Base-by-base conservation (phyloP, 1,284 basidiomycete species). In the Coniophora puteana region DNA sequence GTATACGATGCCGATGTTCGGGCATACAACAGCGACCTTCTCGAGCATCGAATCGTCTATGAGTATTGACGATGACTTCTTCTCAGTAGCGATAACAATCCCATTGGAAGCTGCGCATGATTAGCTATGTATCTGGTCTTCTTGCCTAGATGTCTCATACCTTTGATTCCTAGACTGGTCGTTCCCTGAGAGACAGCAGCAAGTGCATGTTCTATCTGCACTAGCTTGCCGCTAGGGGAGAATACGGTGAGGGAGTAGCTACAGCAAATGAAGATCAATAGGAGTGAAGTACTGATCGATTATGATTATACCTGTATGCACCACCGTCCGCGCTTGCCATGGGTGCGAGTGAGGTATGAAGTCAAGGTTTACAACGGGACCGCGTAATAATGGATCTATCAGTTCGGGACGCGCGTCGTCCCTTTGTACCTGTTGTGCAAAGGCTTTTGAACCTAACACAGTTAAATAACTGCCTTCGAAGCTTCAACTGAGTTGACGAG, bases 201-300 rank as follows among this genome's bases (percentile, higher is more conserved):
- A 46, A 99, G 76, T 29, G 96, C 96, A 71, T 99, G 96, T 71
- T 99, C 96, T 62, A 99, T 99, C 74, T 99, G 96, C 42, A 96
- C 93, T 43, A 98, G 81, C 76, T 96, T 97, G 50, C 95, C 95
- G 55, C 93, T 96, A 38, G 95, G 95, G 25, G 93, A 97, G 80
- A 99, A 99, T 55, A 96, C 96, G 14, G 95, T 99, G 47, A 99
- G 81, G 51, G 95, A 99, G 76, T 97, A 99, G 62, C 94, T 98
- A 60, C 16, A 47, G 30, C 33, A n/a, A n/a, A 29, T 38, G 36
- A 43, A 40, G 38, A 48, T 63, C 44, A 49, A 52, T 46, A 17
- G 24, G 40, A 38, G 39, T 30, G 46, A 41, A 45, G 48, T 42
- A 46, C 41, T 52, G 40, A 38, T 42, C 46, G 42, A 48, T 43